Evolutionary conservation across 805 yeast species (phyloP).

Genomic region (Yarrowia sp.): DNA sequence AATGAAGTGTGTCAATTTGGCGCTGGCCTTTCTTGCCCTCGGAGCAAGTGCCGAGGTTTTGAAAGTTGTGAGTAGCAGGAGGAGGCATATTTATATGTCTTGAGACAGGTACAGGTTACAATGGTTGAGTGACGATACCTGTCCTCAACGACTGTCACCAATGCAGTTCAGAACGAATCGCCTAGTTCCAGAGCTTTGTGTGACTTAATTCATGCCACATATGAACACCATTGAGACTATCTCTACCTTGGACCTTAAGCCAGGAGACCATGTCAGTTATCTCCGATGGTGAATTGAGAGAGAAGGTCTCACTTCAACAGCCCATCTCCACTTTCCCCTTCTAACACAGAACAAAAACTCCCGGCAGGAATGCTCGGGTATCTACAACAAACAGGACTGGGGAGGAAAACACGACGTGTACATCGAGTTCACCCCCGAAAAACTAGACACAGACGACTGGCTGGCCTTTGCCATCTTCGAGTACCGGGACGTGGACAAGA

Average conservation of each 20-base stretch:
- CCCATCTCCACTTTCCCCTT: background rate
- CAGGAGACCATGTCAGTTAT: too few species aligned
- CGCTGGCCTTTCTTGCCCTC: conserved; percentile 39
- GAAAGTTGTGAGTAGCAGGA: conserved; percentile 40
- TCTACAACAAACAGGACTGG: conserved; percentile 87
- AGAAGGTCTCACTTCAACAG: conserved; percentile 24
- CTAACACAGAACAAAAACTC: conserved; percentile 55
- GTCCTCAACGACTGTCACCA: too few species aligned
- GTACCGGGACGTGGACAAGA: conserved; percentile 71
- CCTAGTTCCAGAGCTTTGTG: too few species aligned
- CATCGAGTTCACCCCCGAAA: conserved; percentile 52
- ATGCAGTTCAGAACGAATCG: too few species aligned
- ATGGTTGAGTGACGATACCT: too few species aligned
- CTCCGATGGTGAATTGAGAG: too few species aligned
- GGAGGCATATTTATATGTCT: too few species aligned
- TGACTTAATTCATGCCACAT: too few species aligned
- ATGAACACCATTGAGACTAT: too few species aligned
- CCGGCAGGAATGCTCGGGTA: conserved; percentile 84
- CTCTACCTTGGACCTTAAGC: too few species aligned
- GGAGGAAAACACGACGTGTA: conserved; percentile 77
- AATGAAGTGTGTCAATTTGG: conserved; percentile 37
- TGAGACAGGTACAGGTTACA: too few species aligned
- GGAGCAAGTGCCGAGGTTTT: conserved; percentile 43
- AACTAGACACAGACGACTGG: conserved; percentile 52
- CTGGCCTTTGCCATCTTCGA: conserved; percentile 81